Conservation (phyloP, 2,329 filamentous ascomycete species). For the Exophiala alcalophila region DNA sequence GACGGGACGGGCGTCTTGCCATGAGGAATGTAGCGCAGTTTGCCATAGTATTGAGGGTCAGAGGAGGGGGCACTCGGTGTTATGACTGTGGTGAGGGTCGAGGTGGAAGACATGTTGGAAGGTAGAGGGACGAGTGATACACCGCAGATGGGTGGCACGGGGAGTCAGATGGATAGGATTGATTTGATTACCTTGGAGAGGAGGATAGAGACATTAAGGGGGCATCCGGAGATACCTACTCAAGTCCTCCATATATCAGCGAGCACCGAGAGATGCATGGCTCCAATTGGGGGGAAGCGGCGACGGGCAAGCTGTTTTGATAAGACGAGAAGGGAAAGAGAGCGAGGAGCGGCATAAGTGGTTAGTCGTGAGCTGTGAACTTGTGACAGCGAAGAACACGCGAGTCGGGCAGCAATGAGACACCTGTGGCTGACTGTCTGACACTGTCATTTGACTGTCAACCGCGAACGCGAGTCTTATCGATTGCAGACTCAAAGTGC, state of each 20-base stretch:
- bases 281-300: too few species aligned
- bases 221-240: too few species aligned
- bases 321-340: slow-evolving; percentile 15
- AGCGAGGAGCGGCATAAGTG: slow-evolving; percentile 2
- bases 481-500: too few species aligned
- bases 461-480: too few species aligned
- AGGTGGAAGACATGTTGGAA: slow-evolving; percentile 12
- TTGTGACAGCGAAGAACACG: too few species aligned
- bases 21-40: slow-evolving; percentile 23
- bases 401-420: too few species aligned
- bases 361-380: neutral
- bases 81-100: slow-evolving; percentile 12
- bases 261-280: too few species aligned
- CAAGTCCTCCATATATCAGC: too few species aligned
- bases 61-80: slow-evolving; percentile 6
- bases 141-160: neutral
- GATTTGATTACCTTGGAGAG: slow-evolving; percentile 6
- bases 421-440: too few species aligned
- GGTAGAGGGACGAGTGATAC: neutral
- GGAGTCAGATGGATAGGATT: neutral
- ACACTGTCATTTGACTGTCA: too few species aligned
- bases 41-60: slow-evolving; percentile 24
- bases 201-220: too few species aligned
- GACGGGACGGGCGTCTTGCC: slow-evolving; percentile 21
- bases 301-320: too few species aligned